Base-by-base conservation (phyloP, 257 asterid species). In the Nicotiana obtusifolia region DNA sequence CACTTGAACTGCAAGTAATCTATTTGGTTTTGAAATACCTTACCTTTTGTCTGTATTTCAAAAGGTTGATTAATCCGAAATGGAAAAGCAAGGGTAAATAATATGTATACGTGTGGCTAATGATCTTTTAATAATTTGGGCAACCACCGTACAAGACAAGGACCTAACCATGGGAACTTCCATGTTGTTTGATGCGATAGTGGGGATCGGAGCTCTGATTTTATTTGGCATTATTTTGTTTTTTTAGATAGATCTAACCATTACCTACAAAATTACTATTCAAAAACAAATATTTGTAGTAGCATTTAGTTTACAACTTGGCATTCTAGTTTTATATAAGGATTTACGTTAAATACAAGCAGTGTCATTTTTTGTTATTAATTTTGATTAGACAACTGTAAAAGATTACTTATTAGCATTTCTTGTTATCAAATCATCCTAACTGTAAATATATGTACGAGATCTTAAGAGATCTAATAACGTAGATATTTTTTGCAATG, bases 101-200 rank as follows among this genome's bases (percentile, higher is more conserved):
- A 7, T 7, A 37, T 30, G 5, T 37, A 37, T 7, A 24, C 61
- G 14, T 15, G 79, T 73, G 37, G 35, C 78, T 71, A 22, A 49
- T 73, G 79, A 49, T 49, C 0, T 47, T 47, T 49, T 73, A 73
- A 49, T 47, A 24, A 24, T 73, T 22, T 73, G 14, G 28, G 37
- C 60, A 44, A 71, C 78, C 78, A 71, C 13, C 60, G 60, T 71
- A 44, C 60, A 47, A 73, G 37, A 71, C 78, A 73, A 13, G 37
- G 31, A 47, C 14, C 35, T 22, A 69, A 41, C 3, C 14, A 20
- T 24, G 44, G 44, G 19, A 44, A 71, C 7, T 13, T 69, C 10
- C 77, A 69, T 37, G 57, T 20, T 69, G 14, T 2, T 47, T 47
- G 79, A 5, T 47, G 79, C 17, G 14, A 20, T 24, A 22, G 79